Conservation (phyloP, 2,329 filamentous ascomycete genomes). For the Dactylonectria macrodidyma region DNA sequence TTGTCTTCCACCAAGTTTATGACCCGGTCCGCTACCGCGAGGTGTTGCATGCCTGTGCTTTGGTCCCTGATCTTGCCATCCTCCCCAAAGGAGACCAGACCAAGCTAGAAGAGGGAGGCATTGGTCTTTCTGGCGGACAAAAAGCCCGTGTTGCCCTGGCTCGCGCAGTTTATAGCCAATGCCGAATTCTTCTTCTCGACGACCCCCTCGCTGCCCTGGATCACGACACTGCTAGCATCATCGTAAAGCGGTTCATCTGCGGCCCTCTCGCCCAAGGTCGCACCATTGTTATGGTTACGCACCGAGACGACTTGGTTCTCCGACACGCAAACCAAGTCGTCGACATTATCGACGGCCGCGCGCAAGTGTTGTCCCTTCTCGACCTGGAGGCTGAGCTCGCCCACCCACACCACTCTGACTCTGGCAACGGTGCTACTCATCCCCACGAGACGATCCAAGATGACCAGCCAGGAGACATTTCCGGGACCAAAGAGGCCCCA, state of each 20-base stretch:
- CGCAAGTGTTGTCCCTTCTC: conserved; percentile 63
- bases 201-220: conserved; percentile 76
- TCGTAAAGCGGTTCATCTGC: conserved; percentile 73
- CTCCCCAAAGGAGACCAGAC: conserved; percentile 72
- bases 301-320: conserved; percentile 83
- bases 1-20: conserved; percentile 72
- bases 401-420: conserved; percentile 53
- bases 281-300: conserved; percentile 85
- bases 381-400: conserved; percentile 59
- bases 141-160: conserved; percentile 75
- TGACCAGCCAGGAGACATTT: conserved; percentile 46
- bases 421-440: conserved; percentile 26
- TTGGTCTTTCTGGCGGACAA: conserved; percentile 75
- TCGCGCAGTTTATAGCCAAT: conserved; percentile 72
- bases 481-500: conserved; percentile 45
- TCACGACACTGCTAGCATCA: conserved; percentile 73
- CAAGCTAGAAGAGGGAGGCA: conserved; percentile 73
- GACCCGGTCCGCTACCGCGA: conserved; percentile 70
- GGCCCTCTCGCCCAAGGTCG: conserved; percentile 73
- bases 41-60: conserved; percentile 73
- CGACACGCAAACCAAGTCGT: conserved; percentile 82
- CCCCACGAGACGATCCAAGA: conserved; percentile 50
- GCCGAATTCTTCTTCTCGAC: conserved; percentile 71
- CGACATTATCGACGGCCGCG: conserved; percentile 75
- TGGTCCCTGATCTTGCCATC: conserved; percentile 69